phyloP scores from a whole-genome alignment of 1,284 basidiomycete genomes.

The Schizopora paradoxa region DNA sequence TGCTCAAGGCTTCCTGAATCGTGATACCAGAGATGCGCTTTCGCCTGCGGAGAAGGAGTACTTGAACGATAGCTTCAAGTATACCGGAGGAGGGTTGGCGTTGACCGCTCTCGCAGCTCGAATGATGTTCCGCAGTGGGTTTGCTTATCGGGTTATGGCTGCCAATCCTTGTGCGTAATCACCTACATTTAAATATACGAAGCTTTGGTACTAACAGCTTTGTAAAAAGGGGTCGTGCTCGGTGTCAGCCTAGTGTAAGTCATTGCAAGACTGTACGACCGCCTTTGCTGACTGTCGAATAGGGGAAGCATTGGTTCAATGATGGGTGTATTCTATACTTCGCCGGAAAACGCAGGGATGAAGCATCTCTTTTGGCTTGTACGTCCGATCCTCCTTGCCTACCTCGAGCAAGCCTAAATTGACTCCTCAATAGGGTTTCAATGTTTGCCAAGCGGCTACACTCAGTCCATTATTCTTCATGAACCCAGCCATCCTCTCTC shows the following conservation, averaged over 20 bases:
- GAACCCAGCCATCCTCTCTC: constrained; percentile 79
- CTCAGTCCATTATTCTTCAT: constrained; percentile 83
- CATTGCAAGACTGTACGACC: constrained; percentile 32
- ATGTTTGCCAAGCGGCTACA: constrained; percentile 80
- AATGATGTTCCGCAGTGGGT: constrained; percentile 69
- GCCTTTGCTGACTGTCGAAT: constrained; percentile 18
- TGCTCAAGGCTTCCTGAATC: constrained; percentile 64
- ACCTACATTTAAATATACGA: neutral
- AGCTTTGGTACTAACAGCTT: constrained; percentile 2
- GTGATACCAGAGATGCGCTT: constrained; percentile 70
- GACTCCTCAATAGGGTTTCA: constrained; percentile 58
- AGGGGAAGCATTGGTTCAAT: constrained; percentile 68
- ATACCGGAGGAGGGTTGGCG: constrained; percentile 77
- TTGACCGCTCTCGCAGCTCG: constrained; percentile 78
- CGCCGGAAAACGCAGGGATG: constrained; percentile 64
- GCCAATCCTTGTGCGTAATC: constrained; percentile 71
- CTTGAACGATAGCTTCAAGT: constrained; percentile 81
- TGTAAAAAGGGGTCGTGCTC: constrained; percentile 64
- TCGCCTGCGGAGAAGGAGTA: constrained; percentile 58
- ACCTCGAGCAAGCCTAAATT: neutral
- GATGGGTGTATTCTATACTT: constrained; percentile 72
- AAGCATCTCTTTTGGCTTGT: constrained; percentile 79
- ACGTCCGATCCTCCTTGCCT: constrained; percentile 26
- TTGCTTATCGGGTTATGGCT: constrained; percentile 76
- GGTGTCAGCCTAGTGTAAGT: constrained; percentile 67